These are phyloP conservation scores for Puccinia coronata DNA, from an alignment of 1,284 basidiomycete genomes.

Conservation along the genomic window DNA sequence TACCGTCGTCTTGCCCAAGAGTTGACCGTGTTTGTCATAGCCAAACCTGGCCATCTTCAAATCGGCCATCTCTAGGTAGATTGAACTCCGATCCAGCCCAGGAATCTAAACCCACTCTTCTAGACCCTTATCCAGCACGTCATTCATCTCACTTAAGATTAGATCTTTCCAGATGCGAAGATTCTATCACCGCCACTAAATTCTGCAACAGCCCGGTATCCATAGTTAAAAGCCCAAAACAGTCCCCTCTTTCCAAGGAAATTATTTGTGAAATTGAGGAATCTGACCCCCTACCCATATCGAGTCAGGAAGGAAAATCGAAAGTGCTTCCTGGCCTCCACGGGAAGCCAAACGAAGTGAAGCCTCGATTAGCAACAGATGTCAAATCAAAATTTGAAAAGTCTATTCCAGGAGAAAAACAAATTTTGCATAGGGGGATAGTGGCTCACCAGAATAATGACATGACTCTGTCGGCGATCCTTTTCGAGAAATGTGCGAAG, in stretches of 20 bases:
- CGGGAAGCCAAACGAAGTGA: background rate
- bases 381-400: slow-evolving; percentile 13
- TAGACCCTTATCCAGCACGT: background rate
- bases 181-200: background rate
- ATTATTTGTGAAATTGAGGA: slow-evolving; percentile 10
- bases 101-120: background rate
- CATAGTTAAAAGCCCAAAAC: background rate
- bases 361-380: slow-evolving; percentile 4
- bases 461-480: slow-evolving; percentile 33
- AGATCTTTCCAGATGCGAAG: background rate
- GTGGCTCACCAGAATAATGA: slow-evolving; percentile 44
- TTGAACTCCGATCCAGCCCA: slow-evolving; percentile 4
- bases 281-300: background rate
- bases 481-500: slow-evolving; percentile 36
- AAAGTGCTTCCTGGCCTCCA: background rate
- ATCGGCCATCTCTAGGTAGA: background rate
- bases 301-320: background rate
- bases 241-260: slow-evolving; percentile 26
- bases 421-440: slow-evolving; percentile 31
- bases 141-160: background rate
- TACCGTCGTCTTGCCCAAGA: background rate
- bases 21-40: background rate
- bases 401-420: background rate
- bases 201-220: background rate
- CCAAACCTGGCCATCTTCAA: background rate